Evolutionary conservation across 768 basidiomycete genomes (phyloP).

Genomic region (Termitomyces eurrhizus): DNA sequence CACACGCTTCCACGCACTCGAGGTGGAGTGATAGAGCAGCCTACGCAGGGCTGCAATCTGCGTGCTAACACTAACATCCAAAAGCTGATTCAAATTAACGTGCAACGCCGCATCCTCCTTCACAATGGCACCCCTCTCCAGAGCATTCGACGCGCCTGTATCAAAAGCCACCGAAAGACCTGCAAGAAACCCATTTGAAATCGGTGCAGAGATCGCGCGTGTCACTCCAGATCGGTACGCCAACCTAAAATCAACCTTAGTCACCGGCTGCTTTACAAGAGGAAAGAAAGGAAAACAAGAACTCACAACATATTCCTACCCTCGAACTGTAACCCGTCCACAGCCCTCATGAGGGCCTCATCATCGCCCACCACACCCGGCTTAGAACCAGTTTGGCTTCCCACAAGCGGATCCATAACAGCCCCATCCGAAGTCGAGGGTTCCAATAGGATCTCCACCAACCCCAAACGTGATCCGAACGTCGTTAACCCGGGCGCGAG

Average conservation of each 20-base stretch:
- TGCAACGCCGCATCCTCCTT: conserved; percentile 65
- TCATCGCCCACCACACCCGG: conserved; percentile 41
- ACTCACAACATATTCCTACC: conserved; percentile 48
- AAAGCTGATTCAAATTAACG: conserved; percentile 35
- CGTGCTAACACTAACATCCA: conserved; percentile 53
- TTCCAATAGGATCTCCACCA: conserved; percentile 67
- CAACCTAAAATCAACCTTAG: conserved; percentile 36
- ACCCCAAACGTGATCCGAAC: conserved; percentile 60
- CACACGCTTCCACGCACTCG: conserved; percentile 33
- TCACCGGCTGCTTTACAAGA: background rate
- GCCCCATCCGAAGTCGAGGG: conserved; percentile 62
- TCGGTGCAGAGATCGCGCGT: conserved; percentile 58
- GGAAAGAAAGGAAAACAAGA: conserved; percentile 13
- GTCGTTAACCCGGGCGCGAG: conserved; percentile 59
- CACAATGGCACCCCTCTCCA: conserved; percentile 63
- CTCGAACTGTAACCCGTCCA: conserved; percentile 57
- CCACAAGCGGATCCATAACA: conserved; percentile 47
- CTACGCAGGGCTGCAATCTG: conserved; percentile 54
- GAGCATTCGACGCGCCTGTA: conserved; percentile 51
- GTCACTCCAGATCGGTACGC: conserved; percentile 78
- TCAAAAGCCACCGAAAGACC: conserved; percentile 65
- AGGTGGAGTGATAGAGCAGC: conserved; percentile 33
- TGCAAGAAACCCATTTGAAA: conserved; percentile 47
- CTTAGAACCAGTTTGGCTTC: conserved; percentile 13
- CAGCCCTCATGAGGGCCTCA: conserved; percentile 50